phyloP scores from a whole-genome alignment of 495 filamentous ascomycete genomes.

The Xylaria cubensis region DNA sequence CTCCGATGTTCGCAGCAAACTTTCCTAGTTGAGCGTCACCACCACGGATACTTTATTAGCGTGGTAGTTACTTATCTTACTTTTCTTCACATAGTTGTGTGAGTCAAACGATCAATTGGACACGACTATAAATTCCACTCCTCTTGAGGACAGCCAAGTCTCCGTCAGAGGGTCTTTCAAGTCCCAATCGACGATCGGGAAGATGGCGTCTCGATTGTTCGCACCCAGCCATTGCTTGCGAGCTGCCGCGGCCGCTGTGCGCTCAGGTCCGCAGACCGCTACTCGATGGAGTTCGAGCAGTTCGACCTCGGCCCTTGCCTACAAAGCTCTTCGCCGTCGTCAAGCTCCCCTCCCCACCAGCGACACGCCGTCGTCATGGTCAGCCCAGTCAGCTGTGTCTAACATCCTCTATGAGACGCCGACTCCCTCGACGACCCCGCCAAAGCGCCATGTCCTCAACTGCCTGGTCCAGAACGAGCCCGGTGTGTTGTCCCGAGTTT shows the following conservation, averaged over 20 bases:
- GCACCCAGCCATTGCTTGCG: conserved; percentile 45
- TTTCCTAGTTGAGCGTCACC: conserved; percentile 11
- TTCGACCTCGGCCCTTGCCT: conserved; percentile 92
- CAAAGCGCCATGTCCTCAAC: conserved; percentile 94
- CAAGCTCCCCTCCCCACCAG: conserved; percentile 79
- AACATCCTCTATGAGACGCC: conserved; percentile 99
- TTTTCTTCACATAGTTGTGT: conserved; percentile 27
- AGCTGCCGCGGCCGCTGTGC: conserved; percentile 30
- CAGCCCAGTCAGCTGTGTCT: conserved; percentile 92
- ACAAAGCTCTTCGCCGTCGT: conserved; percentile 95
- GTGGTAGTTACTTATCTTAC: background rate
- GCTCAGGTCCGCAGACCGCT: conserved; percentile 32
- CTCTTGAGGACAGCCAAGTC: conserved; percentile 24
- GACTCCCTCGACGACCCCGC: conserved; percentile 77
- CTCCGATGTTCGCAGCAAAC: conserved; percentile 39
- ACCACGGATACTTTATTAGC: background rate
- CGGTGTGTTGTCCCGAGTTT: conserved; percentile 93
- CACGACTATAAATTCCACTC: background rate
- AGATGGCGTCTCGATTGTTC: conserved; percentile 55
- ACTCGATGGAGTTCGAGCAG: conserved; percentile 52
- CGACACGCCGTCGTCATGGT: conserved; percentile 82
- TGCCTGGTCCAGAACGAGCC: conserved; percentile 99
- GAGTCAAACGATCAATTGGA: conserved; percentile 39
- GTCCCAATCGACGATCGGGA: conserved; percentile 41
- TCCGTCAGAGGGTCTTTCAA: conserved; percentile 32